These are phyloP conservation scores for Mercurialis annua DNA, from an alignment of 345 rosid genomes.

Conservation along the genomic window DNA sequence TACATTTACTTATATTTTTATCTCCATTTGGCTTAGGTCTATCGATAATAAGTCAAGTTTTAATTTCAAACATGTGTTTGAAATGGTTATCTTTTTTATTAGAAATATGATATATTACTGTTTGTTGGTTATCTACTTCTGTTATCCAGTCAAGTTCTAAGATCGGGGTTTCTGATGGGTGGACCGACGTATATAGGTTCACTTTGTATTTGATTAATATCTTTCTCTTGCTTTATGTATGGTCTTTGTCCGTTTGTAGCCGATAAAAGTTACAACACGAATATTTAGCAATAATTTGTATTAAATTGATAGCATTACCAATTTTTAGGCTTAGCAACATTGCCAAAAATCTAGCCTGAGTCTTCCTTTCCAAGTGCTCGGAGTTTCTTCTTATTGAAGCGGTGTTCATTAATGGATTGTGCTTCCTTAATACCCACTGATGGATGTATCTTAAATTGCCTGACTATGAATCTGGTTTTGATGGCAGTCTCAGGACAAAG, in stretches of 20 bases:
- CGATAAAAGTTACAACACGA: background rate
- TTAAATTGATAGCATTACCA: no score
- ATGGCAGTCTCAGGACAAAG: constrained; percentile 38
- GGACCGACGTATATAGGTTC: background rate
- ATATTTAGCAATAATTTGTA: no score
- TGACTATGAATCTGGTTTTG: constrained; percentile 4
- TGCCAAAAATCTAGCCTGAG: no score
- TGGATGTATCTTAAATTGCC: background rate
- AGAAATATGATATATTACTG: background rate
- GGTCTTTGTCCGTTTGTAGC: background rate
- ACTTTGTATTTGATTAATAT: background rate
- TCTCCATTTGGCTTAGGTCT: background rate
- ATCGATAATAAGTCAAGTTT: background rate
- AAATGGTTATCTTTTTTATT: background rate
- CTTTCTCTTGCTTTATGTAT: background rate
- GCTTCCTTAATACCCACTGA: background rate
- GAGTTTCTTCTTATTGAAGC: background rate
- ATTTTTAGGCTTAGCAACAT: no score
- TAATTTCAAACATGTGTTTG: background rate
- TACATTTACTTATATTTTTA: background rate
- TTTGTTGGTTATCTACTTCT: background rate
- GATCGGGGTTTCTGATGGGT: background rate
- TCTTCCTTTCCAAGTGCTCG: background rate
- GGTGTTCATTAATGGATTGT: background rate
- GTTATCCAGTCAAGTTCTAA: background rate